A percentile compares a stretch with the other conserved stretches of the same genome.
phyloP scores from a whole-genome alignment of 2,329 filamentous ascomycete genomes.

The Didymella segeticola region DNA sequence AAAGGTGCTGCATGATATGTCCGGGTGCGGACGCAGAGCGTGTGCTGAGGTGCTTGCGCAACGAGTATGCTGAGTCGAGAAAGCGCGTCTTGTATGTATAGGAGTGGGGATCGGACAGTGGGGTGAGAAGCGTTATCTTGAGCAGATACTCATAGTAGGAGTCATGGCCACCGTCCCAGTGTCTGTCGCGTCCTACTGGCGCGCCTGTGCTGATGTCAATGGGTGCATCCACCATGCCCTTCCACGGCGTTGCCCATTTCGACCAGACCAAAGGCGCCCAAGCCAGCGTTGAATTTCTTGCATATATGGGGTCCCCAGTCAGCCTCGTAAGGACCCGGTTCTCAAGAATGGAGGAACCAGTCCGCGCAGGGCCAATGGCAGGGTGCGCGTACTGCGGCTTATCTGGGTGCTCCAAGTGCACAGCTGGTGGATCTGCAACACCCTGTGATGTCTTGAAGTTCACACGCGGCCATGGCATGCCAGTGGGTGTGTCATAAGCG shows the following conservation, averaged over 20 bases:
- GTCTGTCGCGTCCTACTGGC: conserved; percentile 48
- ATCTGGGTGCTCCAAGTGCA: conserved; percentile 37
- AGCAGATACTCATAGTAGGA: conserved; percentile 54
- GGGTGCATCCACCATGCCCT: conserved; percentile 52
- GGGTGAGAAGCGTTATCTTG: conserved; percentile 50
- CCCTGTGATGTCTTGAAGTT: conserved; percentile 49
- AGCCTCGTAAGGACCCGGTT: conserved; percentile 51
- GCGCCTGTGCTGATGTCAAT: conserved; percentile 53
- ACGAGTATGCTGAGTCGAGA: conserved; percentile 43
- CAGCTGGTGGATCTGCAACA: conserved; percentile 37
- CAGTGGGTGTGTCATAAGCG: conserved; percentile 51
- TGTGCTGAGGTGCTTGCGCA: conserved; percentile 45
- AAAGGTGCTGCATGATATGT: conserved; percentile 49
- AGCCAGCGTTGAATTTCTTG: conserved; percentile 51
- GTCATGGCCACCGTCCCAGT: conserved; percentile 55
- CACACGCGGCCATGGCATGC: conserved; percentile 55
- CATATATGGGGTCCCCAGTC: conserved; percentile 51
- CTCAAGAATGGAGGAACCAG: conserved; percentile 55
- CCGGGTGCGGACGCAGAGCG: conserved; percentile 45
- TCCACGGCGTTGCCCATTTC: conserved; percentile 48
- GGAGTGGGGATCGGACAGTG: conserved; percentile 45
- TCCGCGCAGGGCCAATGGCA: conserved; percentile 50
- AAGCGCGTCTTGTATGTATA: conserved; percentile 43
- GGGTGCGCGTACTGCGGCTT: conserved; percentile 45
- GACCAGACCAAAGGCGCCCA: conserved; percentile 56